Evolutionary conservation across 2,329 filamentous ascomycete species (phyloP).

Genomic region (Cercospora janseana): DNA sequence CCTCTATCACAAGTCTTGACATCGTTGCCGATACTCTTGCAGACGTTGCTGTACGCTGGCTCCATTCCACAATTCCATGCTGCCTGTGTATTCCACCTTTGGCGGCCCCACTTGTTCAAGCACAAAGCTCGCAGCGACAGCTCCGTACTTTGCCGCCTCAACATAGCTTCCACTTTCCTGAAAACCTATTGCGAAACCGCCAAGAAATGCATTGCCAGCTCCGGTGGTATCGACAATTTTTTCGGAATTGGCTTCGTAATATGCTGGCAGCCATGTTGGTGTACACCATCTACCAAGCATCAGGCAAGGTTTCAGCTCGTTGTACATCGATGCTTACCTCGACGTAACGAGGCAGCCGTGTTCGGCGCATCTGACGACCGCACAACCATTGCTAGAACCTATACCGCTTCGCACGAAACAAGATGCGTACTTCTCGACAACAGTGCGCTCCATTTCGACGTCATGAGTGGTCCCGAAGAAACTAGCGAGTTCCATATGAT

Average conservation of each 20-base stretch:
- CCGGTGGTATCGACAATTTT: conserved; percentile 32
- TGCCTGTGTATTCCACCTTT: conserved; percentile 41
- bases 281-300: background rate
- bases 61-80: conserved; percentile 50
- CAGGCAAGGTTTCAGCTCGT: background rate
- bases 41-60: conserved; percentile 43
- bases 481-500: conserved; percentile 30
- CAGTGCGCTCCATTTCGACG: conserved; percentile 15
- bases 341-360: conserved; percentile 30
- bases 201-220: conserved; percentile 34
- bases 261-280: conserved; percentile 28
- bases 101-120: conserved; percentile 31
- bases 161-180: conserved; percentile 22
- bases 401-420: conserved; percentile 23
- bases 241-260: conserved; percentile 14
- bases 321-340: background rate
- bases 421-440: conserved; percentile 26
- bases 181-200: conserved; percentile 28
- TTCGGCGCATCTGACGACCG: conserved; percentile 27
- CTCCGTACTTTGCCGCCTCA: conserved; percentile 29
- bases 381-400: conserved; percentile 22
- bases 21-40: conserved; percentile 15
- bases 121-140: conserved; percentile 32
- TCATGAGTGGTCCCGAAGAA: conserved; percentile 23
- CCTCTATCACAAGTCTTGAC: background rate